Evolutionary conservation across 2,329 filamentous ascomycete genomes (phyloP).

Genomic region (Aschersonia sp.): DNA sequence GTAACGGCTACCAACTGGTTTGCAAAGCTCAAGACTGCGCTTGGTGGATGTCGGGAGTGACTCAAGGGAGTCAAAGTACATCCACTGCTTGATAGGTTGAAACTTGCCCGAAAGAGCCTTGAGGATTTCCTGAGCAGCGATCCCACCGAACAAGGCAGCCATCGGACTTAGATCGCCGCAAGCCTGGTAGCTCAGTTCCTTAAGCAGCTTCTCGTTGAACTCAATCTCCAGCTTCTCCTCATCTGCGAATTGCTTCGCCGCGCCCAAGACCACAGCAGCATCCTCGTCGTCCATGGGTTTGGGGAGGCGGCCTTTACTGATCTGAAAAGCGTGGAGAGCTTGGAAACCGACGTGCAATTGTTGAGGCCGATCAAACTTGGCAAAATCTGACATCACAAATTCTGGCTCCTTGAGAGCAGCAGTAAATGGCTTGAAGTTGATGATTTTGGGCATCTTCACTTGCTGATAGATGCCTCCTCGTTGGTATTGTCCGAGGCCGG

Average conservation of each 20-base stretch:
- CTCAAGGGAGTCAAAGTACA: constrained; percentile 97
- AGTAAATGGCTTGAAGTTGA: constrained; percentile 76
- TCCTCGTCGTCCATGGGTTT: constrained; percentile 74
- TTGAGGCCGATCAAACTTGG: constrained; percentile 89
- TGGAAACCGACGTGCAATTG: constrained; percentile 89
- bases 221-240: constrained; percentile 55
- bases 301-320: constrained; percentile 61
- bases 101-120: constrained; percentile 98
- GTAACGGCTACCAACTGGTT: constrained; percentile 72
- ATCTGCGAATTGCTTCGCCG: constrained; percentile 59
- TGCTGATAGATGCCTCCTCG: constrained; percentile 83
- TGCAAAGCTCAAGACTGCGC: constrained; percentile 77
- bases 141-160: constrained; percentile 88
- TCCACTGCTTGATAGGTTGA: constrained; percentile 84
- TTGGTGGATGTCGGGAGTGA: constrained; percentile 64
- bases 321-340: constrained; percentile 74
- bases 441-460: constrained; percentile 94
- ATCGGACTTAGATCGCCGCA: constrained; percentile 81
- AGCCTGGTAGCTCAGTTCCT: constrained; percentile 89
- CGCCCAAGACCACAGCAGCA: constrained; percentile 60
- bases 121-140: constrained; percentile 85
- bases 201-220: constrained; percentile 81
- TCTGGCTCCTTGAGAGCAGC: constrained; percentile 75
- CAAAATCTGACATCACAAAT: constrained; percentile 83
- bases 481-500: constrained; percentile 72